Evolutionary conservation across 2,329 filamentous ascomycete species (phyloP).

Genomic region (Aotearoamyces nothofagi): DNA sequence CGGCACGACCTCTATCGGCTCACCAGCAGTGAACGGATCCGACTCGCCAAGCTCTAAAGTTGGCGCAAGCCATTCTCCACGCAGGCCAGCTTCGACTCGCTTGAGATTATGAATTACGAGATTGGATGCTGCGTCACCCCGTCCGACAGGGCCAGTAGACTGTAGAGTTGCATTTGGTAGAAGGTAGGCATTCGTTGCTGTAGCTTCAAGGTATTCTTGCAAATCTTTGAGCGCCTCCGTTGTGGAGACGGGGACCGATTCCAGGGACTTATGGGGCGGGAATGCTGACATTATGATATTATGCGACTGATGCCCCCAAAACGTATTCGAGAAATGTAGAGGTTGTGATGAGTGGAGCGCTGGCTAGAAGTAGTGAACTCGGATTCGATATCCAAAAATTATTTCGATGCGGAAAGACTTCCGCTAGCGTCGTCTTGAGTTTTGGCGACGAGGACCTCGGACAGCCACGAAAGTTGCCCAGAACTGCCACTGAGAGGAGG

Average conservation of each 20-base stretch:
- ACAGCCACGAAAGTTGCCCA: too few species aligned
- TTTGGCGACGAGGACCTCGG: too few species aligned
- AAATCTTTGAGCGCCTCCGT: slow-evolving; percentile 17
- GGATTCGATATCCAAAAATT: too few species aligned
- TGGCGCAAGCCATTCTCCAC: slow-evolving; percentile 31
- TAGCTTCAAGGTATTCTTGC: slow-evolving; percentile 14
- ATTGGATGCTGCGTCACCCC: slow-evolving; percentile 12
- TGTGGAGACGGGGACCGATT: slow-evolving; percentile 13
- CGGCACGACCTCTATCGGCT: background rate
- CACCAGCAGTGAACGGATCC: slow-evolving; percentile 1
- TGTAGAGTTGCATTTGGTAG: slow-evolving; percentile 20
- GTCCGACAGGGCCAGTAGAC: slow-evolving; percentile 13
- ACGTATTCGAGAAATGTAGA: too few species aligned
- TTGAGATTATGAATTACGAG: slow-evolving; percentile 35
- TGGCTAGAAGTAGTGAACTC: too few species aligned
- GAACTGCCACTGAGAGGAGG: too few species aligned
- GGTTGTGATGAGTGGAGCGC: too few species aligned
- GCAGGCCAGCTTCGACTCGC: slow-evolving; percentile 33
- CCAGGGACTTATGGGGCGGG: slow-evolving; percentile 14
- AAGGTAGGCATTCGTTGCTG: slow-evolving; percentile 13
- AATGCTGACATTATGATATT: too few species aligned
- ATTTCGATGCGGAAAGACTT: too few species aligned
- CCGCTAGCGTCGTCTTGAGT: too few species aligned
- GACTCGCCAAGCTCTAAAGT: slow-evolving; percentile 22
- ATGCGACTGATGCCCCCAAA: too few species aligned